A percentile compares a stretch with the other conserved stretches of the same genome.
phyloP scores from a whole-genome alignment of 306 rosid genomes.

The Castanea sativa region DNA sequence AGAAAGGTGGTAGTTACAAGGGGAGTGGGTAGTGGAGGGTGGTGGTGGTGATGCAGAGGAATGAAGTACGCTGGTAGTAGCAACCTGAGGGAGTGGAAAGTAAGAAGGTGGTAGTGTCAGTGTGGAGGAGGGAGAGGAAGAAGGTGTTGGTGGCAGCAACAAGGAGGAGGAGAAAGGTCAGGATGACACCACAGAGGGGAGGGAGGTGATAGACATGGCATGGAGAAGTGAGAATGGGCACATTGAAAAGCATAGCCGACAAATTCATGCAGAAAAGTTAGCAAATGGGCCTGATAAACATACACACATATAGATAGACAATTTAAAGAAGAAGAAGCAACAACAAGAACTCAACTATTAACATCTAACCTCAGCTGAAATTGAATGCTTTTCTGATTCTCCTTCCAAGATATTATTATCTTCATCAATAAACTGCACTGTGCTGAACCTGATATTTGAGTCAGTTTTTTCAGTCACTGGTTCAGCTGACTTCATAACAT shows the following conservation, averaged over 20 bases:
- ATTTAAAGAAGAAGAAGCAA: constrained; percentile 1
- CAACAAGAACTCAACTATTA: not conserved
- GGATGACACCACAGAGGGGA: no score
- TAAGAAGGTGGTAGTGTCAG: no score
- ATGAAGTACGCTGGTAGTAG: no score
- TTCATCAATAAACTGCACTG: constrained; percentile 23
- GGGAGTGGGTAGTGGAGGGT: no score
- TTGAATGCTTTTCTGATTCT: constrained; percentile 56
- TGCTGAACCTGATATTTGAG: constrained; percentile 30
- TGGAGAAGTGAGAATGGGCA: not conserved
- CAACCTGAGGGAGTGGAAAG: no score
- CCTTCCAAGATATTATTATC: constrained; percentile 31
- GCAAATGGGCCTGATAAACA: not conserved
- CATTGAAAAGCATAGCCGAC: not conserved
- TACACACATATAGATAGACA: not conserved
- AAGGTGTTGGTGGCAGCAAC: no score
- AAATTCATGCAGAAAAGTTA: not conserved
- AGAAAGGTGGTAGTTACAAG: no score
- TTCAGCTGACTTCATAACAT: constrained; percentile 31
- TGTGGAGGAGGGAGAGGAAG: no score
- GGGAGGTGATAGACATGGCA: no score
- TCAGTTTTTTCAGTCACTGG: constrained; percentile 33
- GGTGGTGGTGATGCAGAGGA: no score
- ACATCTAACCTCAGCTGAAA: constrained; percentile 61
- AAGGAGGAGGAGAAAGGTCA: no score